These are phyloP conservation scores for Jaapia argillacea DNA, from an alignment of 768 basidiomycete genomes.

Conservation along the genomic window DNA sequence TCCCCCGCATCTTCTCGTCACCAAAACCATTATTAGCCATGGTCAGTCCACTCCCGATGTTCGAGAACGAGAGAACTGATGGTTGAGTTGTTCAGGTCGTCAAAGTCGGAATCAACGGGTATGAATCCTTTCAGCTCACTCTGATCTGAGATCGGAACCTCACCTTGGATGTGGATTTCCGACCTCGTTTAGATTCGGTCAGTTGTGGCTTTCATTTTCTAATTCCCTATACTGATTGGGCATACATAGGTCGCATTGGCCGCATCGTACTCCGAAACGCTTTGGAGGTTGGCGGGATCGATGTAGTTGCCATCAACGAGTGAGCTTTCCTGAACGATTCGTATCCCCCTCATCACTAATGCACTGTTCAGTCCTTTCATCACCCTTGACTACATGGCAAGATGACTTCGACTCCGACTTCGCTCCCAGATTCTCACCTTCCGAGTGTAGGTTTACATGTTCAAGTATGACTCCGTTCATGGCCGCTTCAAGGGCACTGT, in stretches of 20 bases:
- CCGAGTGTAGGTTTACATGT: constrained; percentile 79
- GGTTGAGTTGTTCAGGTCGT: constrained; percentile 28
- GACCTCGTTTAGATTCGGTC: constrained; percentile 63
- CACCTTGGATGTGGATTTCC: background rate
- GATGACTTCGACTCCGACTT: too few species aligned
- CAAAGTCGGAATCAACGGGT: constrained; percentile 98
- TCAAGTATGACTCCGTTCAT: constrained; percentile 94
- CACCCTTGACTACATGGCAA: constrained; percentile 87
- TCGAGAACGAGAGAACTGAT: background rate
- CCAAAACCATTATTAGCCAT: too few species aligned
- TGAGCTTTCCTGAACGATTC: constrained; percentile 26
- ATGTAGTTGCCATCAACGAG: constrained; percentile 96
- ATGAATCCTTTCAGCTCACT: constrained; percentile 14
- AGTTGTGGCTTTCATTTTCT: constrained; percentile 15
- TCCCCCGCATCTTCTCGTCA: too few species aligned
- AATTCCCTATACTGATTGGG: background rate
- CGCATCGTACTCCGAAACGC: constrained; percentile 98
- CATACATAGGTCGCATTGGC: constrained; percentile 97
- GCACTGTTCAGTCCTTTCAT: constrained; percentile 77
- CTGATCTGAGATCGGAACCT: background rate
- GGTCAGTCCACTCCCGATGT: too few species aligned
- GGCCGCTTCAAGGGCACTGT: constrained; percentile 85
- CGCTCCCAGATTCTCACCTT: constrained; percentile 10
- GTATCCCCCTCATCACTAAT: constrained; percentile 2
- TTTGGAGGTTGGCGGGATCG: constrained; percentile 57